Conservation (phyloP, 2,329 filamentous ascomycete species). For the Colletotrichum lupini region DNA sequence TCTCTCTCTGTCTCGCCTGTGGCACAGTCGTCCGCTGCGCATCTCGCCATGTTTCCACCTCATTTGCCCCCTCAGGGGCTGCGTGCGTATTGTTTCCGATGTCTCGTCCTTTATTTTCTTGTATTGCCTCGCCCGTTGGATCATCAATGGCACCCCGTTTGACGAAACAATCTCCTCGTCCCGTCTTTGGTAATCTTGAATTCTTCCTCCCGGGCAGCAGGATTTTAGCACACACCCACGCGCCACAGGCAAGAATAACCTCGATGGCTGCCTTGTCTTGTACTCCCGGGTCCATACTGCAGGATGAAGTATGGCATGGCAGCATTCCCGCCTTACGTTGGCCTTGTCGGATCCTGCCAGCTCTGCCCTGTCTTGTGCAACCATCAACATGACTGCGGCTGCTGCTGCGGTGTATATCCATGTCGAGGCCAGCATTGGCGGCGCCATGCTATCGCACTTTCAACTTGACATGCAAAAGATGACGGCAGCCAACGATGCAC, state of each 20-base stretch:
- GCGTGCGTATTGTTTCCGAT: background rate
- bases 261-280: constrained; percentile 3
- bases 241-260: constrained; percentile 19
- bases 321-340: background rate
- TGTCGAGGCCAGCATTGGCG: background rate
- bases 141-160: background rate
- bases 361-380: constrained; percentile 17
- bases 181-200: background rate
- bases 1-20: background rate
- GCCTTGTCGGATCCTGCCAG: constrained; percentile 11
- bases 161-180: background rate
- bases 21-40: background rate
- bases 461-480: background rate
- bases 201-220: background rate
- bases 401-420: constrained; percentile 6
- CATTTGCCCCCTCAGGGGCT: constrained; percentile 25
- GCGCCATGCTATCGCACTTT: background rate
- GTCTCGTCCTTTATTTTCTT: background rate
- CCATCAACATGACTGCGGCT: constrained; percentile 10
- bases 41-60: constrained; percentile 7
- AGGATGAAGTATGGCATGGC: background rate
- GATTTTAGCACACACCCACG: background rate
- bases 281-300: background rate
- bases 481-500: background rate
- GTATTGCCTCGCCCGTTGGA: background rate